Evolutionary conservation across 1,139 yeast species (phyloP).

Genomic region (Yamadazyma pseudoaaseri): DNA sequence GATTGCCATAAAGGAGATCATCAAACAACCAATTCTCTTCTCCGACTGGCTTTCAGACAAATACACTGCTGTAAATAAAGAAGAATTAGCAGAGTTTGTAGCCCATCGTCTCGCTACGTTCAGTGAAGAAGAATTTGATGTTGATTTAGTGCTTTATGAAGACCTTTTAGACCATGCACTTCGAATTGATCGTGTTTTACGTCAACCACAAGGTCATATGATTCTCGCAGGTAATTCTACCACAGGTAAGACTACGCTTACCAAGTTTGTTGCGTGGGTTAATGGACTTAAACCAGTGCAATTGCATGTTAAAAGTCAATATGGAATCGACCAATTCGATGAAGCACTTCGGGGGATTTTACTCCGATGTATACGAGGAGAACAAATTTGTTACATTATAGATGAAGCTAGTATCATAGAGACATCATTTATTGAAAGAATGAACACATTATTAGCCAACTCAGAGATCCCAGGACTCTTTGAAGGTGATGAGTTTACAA

Average conservation of each 20-base stretch:
- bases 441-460: slow-evolving; percentile 89
- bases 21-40: slow-evolving; percentile 55
- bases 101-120: slow-evolving; percentile 67
- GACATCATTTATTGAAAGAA: slow-evolving; percentile 80
- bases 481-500: slow-evolving; percentile 66
- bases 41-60: slow-evolving; percentile 73
- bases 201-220: slow-evolving; percentile 88
- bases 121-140: slow-evolving; percentile 72
- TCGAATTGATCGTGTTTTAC: slow-evolving; percentile 77
- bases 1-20: slow-evolving; percentile 32
- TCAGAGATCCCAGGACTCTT: slow-evolving; percentile 92
- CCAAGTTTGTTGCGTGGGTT: slow-evolving; percentile 89
- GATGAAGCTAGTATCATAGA: slow-evolving; percentile 81
- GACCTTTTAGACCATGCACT: slow-evolving; percentile 74
- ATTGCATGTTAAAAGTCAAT: slow-evolving; percentile 56
- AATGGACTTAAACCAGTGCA: slow-evolving; percentile 69
- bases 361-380: slow-evolving; percentile 48
- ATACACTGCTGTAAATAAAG: slow-evolving; percentile 56
- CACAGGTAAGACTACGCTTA: slow-evolving; percentile 76
- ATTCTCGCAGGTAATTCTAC: slow-evolving; percentile 85
- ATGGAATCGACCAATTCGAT: slow-evolving; percentile 66
- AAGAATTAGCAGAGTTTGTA: slow-evolving; percentile 54
- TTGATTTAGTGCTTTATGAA: slow-evolving; percentile 61
- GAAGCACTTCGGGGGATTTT: slow-evolving; percentile 56
- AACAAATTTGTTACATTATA: slow-evolving; percentile 67